Conservation (phyloP, 1,284 basidiomycete species). For the Papiliotrema terrestris region DNA sequence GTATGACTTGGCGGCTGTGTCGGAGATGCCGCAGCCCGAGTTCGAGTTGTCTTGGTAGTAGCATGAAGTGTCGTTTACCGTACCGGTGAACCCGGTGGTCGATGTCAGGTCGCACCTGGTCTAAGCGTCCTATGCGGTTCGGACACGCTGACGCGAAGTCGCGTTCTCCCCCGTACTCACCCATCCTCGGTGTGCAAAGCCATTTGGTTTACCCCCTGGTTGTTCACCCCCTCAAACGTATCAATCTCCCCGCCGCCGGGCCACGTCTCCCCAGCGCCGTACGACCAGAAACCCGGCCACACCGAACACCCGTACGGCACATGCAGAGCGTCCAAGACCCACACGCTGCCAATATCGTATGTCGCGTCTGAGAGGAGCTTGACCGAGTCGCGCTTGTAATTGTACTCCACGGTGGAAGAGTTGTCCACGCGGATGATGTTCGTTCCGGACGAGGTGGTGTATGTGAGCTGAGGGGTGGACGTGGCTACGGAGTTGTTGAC, state of each 20-base stretch:
- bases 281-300: slow-evolving; percentile 35
- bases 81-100: slow-evolving; percentile 20
- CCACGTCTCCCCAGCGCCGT: slow-evolving; percentile 54
- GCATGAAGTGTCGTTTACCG: slow-evolving; percentile 31
- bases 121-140: no score
- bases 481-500: not conserved
- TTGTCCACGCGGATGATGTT: slow-evolving; percentile 25
- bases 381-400: slow-evolving; percentile 67
- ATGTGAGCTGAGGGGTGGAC: not conserved
- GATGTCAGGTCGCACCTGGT: no score
- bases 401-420: slow-evolving; percentile 45
- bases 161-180: slow-evolving; percentile 11
- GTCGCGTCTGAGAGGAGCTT: slow-evolving; percentile 61
- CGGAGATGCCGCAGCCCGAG: slow-evolving; percentile 59
- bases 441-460: not conserved
- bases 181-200: slow-evolving; percentile 63
- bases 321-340: slow-evolving; percentile 65
- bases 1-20: slow-evolving; percentile 24
- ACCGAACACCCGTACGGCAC: slow-evolving; percentile 53
- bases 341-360: slow-evolving; percentile 63
- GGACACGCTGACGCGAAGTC: no score
- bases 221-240: slow-evolving; percentile 71
- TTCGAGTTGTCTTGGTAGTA: slow-evolving; percentile 41
- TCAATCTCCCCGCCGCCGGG: slow-evolving; percentile 72
- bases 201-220: slow-evolving; percentile 72